Evolutionary conservation across 305 asterid genomes (phyloP), one percentile per base, ranked within the genome.

Genomic region (Fraxinus latifolia): DNA sequence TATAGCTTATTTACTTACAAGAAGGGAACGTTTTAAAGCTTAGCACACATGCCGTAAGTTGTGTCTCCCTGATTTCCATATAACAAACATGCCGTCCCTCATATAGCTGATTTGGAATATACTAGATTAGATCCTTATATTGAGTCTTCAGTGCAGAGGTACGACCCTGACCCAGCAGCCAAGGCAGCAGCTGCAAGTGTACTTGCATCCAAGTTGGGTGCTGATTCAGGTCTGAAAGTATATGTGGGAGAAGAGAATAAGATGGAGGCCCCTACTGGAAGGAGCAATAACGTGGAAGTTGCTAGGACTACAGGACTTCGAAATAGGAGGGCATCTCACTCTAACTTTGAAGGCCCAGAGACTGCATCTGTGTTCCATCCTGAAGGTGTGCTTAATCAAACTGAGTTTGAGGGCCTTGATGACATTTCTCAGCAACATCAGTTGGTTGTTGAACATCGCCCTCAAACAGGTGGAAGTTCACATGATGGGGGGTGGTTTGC

Each of bases 111-210:
- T 29, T 29, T 68, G 37, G 39, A 27, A 27, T 27, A 6, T 68
- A 14, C 21, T 12, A 27, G 74, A 29, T 74, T 84, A 85, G 89
- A 83, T 86, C 70, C 87, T 87, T 80, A 77, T 72, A 4, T 83
- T 72, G 81, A 86, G 80, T 68, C 86, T 86, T 85, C 81, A 82
- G 81, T 81, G 86, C 94, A 92, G 99, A 91, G 92, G 88, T 94
- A 95, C 9, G 98, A 95, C 50, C 50, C 50, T 42, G 50, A 42
- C 50, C 50, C 50, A 42, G 50, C 50, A 42, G 50, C 50, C 50
- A 94, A 92, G 90, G 97, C 95, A 31, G 98, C 99, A 67, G 98
- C 97, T 31, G 98, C 98, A 62, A 84, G 92, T 14, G 92, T 92
- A 44, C 92, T 94, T 75, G 99, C 99, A 36, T 91, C 96, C 80